Base-by-base conservation (phyloP, 2,329 filamentous ascomycete genomes). In the Colletotrichum cordylinicola region DNA sequence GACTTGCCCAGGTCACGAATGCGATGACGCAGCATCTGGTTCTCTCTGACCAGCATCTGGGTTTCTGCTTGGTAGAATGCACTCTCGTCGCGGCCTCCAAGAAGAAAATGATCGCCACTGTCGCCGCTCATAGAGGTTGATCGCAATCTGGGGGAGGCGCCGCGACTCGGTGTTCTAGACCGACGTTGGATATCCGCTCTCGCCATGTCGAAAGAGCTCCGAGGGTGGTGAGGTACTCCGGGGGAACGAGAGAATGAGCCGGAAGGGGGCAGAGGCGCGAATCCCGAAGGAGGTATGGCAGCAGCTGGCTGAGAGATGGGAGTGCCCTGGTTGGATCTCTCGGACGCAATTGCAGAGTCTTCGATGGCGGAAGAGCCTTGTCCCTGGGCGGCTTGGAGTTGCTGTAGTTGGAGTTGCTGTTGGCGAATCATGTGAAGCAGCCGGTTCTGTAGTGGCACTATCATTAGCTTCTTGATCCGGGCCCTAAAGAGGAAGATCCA, bases 11-110 rank as follows among this genome's bases (percentile, higher is more conserved):
- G 85, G 80, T 96, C 94, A 43, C 93, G 89, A 75, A 96, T 94
- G 65, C 94, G 89, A 82, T 93, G 90, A 77, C 93, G 92, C 67
- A 96, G 86, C 94, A 96, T 96, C 84, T 96, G 94, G 79, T 96
- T 96, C 86, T 96, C 94, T 31, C 94, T 89, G 27, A 92, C 90
- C 80, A 96, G 84, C 85, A 92, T 95, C 84, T 95, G 93, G 2
- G 94, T 95, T 85, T 96, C 94, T 6, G 94, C 94, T 82, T 96
- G 94, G 80, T 96, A 96, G 82, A 95, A 96, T 1, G 93, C 93
- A 78, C 90, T 93, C 82, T 96, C 94, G 80, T 96, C 94, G 21
- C 94, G 88, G 9, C 90, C 90, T n/a, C 90, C 90, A 2, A 94
- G 87, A 64, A 90, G 84, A 86, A 89, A 91, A 35, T 82, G 79